Conservation (phyloP, 805 yeast species). For the Lachancea meyersii region DNA sequence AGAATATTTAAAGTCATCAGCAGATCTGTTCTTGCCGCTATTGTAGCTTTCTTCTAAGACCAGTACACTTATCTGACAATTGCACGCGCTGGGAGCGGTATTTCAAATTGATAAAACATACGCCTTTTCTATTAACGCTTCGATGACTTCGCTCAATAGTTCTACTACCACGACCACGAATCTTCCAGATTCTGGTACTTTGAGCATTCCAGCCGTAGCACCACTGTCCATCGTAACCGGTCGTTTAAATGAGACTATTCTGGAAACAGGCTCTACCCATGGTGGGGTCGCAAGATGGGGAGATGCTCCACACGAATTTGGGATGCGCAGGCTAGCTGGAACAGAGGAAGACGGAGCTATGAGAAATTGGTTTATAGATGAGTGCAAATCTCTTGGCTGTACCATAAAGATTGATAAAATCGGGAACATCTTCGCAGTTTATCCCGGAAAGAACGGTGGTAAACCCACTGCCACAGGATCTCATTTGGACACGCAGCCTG, state of each 20-base stretch:
- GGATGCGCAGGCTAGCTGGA: slow-evolving; percentile 60
- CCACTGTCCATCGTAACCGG: slow-evolving; percentile 32
- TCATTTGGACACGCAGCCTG: slow-evolving; percentile 72
- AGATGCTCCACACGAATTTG: slow-evolving; percentile 48
- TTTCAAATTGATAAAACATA: neutral
- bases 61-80: too few species aligned
- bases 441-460: slow-evolving; percentile 47
- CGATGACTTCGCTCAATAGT: slow-evolving; percentile 1
- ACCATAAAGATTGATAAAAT: slow-evolving; percentile 52
- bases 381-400: slow-evolving; percentile 51
- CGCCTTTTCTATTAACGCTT: neutral
- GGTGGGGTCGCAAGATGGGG: slow-evolving; percentile 68
- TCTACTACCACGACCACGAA: slow-evolving; percentile 5
- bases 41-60: too few species aligned
- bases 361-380: slow-evolving; percentile 58
- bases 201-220: slow-evolving; percentile 22
- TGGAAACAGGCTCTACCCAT: slow-evolving; percentile 48
- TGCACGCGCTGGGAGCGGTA: too few species aligned
- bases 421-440: slow-evolving; percentile 64
- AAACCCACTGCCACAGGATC: slow-evolving; percentile 66
- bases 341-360: slow-evolving; percentile 57
- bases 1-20: too few species aligned
- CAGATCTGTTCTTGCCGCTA: too few species aligned
- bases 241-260: slow-evolving; percentile 52
- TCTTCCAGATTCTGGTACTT: slow-evolving; percentile 10